These are phyloP conservation scores for Aspergillus nidulans DNA, from an alignment of 495 filamentous ascomycete genomes.

Conservation along the genomic window DNA sequence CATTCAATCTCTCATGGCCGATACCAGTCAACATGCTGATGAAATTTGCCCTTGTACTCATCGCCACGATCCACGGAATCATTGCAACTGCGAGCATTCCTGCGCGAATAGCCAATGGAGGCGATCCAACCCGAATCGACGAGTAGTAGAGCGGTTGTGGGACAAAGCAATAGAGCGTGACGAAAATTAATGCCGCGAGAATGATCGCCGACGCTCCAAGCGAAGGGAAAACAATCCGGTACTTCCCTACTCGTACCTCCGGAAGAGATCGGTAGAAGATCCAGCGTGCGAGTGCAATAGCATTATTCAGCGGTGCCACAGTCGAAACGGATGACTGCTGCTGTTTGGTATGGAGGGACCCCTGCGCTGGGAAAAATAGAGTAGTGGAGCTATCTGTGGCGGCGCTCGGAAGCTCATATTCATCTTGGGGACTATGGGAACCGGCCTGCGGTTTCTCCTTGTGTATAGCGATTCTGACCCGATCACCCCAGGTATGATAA, in stretches of 20 bases:
- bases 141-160: slow-evolving; percentile 82
- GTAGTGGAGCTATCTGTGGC: slow-evolving; percentile 60
- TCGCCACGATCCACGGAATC: slow-evolving; percentile 88
- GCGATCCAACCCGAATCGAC: slow-evolving; percentile 78
- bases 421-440: slow-evolving; percentile 55
- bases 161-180: slow-evolving; percentile 75
- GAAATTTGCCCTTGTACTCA: slow-evolving; percentile 87
- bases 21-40: slow-evolving; percentile 84
- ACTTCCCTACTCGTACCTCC: slow-evolving; percentile 55
- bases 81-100: slow-evolving; percentile 93
- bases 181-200: slow-evolving; percentile 60
- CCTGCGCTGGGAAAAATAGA: slow-evolving; percentile 67
- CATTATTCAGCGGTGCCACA: slow-evolving; percentile 66
- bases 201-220: slow-evolving; percentile 63
- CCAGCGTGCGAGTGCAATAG: slow-evolving; percentile 73
- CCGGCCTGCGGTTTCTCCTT: slow-evolving; percentile 63
- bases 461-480: slow-evolving; percentile 76
- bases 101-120: slow-evolving; percentile 80
- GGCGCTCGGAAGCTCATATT: slow-evolving; percentile 64
- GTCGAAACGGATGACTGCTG: slow-evolving; percentile 67
- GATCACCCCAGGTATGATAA: slow-evolving; percentile 85
- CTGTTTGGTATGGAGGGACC: slow-evolving; percentile 38
- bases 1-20: slow-evolving; percentile 86
- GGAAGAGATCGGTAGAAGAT: slow-evolving; percentile 83
- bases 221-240: slow-evolving; percentile 70